Base-by-base conservation (phyloP, 306 rosid genomes). In the Dalbergia cochinchinensis region DNA sequence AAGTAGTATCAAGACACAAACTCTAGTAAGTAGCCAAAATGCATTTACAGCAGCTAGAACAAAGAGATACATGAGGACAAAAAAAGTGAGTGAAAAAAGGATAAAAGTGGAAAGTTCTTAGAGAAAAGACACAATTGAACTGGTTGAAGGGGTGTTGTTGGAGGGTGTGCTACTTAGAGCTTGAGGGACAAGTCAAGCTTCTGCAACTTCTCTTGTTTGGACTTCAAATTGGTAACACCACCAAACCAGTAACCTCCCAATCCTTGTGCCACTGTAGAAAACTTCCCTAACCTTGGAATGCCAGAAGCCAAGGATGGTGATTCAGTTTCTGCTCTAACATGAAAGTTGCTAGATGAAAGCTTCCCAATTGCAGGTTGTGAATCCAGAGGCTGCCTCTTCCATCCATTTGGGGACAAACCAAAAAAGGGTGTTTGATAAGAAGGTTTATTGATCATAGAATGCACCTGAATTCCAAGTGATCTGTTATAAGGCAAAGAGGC, bases 151-250 rank as follows among this genome's bases (percentile, higher is more conserved):
- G 31, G 2, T 26, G 31, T 26, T 26, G 2, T 59, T 66, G 26
- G 57, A 44, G 33, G 68, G 9, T 13, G 34, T 4, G 9, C n/a
- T 84, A 58, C 20, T 74, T 83, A 93, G 88, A 96, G 98, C 87
- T 87, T 96, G 53, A 96, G 99, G 60, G 98, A 91, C 85, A 96
- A 90, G 90, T 96, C 99, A 80, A 96, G 98, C 77, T 90, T 91
- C 86, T 89, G 89, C 78, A 90, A 81, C 58, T 95, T 92, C 33
- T 82, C 89, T 74, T 82, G 89, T 75, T 86, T 82, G 69, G 84
- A 31, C 54, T 74, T 82, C 71, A 82, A 73, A 86, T 82, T 84
- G 14, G 79, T 14, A 82, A 73, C 69, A 68, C 78, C 69, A 57
- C 72, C 84, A 26, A 82, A 64, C 60, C 83, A 51, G 75, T 68